Conservation (phyloP, 1,139 yeast species). For the Eremothecium sinecaudum region DNA sequence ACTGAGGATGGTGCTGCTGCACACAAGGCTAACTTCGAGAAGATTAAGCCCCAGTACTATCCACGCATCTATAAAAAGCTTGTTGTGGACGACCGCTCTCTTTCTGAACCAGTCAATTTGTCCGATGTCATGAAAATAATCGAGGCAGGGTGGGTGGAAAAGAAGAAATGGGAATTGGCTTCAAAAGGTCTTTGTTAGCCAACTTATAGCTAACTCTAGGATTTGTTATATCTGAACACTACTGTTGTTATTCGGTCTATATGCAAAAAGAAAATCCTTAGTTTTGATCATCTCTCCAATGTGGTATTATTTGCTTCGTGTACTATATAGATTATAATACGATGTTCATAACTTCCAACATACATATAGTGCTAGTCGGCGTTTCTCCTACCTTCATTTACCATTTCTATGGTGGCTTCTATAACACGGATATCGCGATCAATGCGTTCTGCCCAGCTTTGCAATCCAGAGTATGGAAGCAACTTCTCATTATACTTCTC, state of each 20-base stretch:
- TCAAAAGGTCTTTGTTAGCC: constrained; percentile 22
- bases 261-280: no score
- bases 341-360: neutral
- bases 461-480: constrained; percentile 18
- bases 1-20: constrained; percentile 15
- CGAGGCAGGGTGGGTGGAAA: constrained; percentile 62
- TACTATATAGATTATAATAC: neutral
- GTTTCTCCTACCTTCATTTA: constrained; percentile 17
- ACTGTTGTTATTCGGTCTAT: no score
- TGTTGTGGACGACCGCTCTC: constrained; percentile 47
- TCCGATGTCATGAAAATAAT: constrained; percentile 51
- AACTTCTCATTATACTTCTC: constrained; percentile 14
- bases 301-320: neutral
- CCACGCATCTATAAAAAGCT: constrained; percentile 47
- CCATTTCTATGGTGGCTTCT: constrained; percentile 27
- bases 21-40: constrained; percentile 17
- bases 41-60: constrained; percentile 38
- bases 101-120: constrained; percentile 52
- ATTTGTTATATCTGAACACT: no score
- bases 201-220: no score
- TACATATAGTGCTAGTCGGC: neutral
- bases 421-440: constrained; percentile 31
- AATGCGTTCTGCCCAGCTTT: constrained; percentile 26
- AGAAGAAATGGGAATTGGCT: constrained; percentile 51
- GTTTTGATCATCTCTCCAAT: no score